Conservation (phyloP, 2,329 filamentous ascomycete species). For the Hypoxylon sp. region DNA sequence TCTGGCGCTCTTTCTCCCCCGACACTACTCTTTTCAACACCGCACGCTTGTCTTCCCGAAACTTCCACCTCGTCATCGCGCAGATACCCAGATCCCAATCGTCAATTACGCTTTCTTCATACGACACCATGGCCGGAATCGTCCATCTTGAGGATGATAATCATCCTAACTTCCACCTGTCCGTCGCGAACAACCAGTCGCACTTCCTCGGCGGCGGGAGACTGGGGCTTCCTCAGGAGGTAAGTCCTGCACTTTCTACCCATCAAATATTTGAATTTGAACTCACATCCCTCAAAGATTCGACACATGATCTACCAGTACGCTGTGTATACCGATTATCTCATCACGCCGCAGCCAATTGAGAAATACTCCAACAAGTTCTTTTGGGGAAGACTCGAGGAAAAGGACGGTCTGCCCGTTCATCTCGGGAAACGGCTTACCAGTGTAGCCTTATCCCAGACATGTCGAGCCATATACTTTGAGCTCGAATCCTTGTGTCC, state of each 20-base stretch:
- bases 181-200: not conserved
- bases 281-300: constrained; percentile 11
- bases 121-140: constrained; percentile 1
- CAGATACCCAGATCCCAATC: not conserved
- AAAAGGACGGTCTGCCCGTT: no score
- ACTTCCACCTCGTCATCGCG: not conserved
- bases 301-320: constrained; percentile 23
- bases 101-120: not conserved
- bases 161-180: constrained; percentile 1
- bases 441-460: not conserved
- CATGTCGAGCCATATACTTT: constrained; percentile 8
- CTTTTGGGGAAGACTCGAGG: not conserved
- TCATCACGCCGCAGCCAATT: not conserved
- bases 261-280: not conserved
- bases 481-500: constrained; percentile 1
- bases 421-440: not conserved
- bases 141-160: not conserved
- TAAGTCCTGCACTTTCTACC: constrained; percentile 4
- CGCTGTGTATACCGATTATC: constrained; percentile 1
- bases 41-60: not conserved
- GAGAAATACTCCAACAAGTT: constrained; percentile 11
- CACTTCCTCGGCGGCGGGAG: not conserved
- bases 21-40: not conserved
- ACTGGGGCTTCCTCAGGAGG: constrained; percentile 2
- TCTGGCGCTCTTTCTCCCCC: no score